A percentile compares a stretch with the other conserved stretches of the same genome.
These are phyloP conservation scores for Coprinopsis marcescibilis DNA, from an alignment of 768 basidiomycete species.

Conservation along the genomic window DNA sequence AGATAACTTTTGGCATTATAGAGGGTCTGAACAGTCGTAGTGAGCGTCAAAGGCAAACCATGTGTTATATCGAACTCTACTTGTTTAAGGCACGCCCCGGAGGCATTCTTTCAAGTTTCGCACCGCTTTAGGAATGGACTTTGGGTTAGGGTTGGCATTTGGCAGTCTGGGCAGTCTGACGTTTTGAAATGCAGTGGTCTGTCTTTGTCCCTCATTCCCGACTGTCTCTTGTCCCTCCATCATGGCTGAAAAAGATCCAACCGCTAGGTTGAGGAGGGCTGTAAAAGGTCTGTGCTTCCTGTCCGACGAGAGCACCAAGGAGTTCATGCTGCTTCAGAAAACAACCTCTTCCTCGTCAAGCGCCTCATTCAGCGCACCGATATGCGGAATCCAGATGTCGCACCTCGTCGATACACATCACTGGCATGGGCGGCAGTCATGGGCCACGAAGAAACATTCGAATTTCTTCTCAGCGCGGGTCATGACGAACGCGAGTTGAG, in stretches of 20 bases:
- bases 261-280: constrained; percentile 68
- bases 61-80: neutral
- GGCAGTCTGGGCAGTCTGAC: too few relatives aligned
- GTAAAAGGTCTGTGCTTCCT: constrained; percentile 55
- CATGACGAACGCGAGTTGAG: constrained; percentile 94
- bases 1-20: constrained; percentile 87
- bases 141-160: too few relatives aligned
- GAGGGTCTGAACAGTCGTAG: constrained; percentile 10
- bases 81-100: too few relatives aligned
- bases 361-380: constrained; percentile 82
- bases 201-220: constrained; percentile 7
- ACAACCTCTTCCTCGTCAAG: constrained; percentile 90
- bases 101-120: too few relatives aligned
- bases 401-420: constrained; percentile 72
- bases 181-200: constrained; percentile 4
- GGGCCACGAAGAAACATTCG: constrained; percentile 89
- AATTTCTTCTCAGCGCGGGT: constrained; percentile 77
- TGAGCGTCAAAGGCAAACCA: constrained; percentile 5
- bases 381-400: constrained; percentile 85
- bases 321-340: constrained; percentile 50
- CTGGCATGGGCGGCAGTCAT: constrained; percentile 88
- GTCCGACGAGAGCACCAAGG: neutral
- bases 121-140: too few relatives aligned
- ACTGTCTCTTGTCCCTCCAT: constrained; percentile 17
- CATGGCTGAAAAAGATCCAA: constrained; percentile 83